Evolutionary conservation across 2,329 filamentous ascomycete species (phyloP).

Genomic region (Chaetomiaceae sp.): DNA sequence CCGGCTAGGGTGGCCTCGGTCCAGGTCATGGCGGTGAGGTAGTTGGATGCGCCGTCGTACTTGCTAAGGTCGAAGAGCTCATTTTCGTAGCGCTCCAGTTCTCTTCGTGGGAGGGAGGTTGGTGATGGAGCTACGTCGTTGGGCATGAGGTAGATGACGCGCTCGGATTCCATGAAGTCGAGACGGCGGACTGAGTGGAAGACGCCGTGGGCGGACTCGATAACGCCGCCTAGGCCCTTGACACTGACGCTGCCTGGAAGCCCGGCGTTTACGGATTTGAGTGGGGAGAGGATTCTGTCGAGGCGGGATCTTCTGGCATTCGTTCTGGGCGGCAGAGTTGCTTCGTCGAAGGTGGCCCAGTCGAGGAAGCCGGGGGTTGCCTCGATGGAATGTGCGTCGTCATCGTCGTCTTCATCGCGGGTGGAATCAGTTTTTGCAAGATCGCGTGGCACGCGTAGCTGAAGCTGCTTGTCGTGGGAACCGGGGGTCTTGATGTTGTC

Average conservation of each 20-base stretch:
- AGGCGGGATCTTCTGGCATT: slow-evolving; percentile 18
- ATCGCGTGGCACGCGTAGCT: neutral
- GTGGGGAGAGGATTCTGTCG: slow-evolving; percentile 16
- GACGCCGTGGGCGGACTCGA: slow-evolving; percentile 20
- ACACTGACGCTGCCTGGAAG: slow-evolving; percentile 19
- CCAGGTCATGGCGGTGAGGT: slow-evolving; percentile 22
- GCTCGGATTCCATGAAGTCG: slow-evolving; percentile 21
- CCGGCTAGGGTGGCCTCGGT: slow-evolving; percentile 17
- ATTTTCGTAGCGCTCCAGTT: slow-evolving; percentile 21
- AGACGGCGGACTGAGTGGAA: slow-evolving; percentile 20
- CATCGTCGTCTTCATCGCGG: neutral
- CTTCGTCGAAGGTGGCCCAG: slow-evolving; percentile 18
- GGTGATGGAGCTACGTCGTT: neutral
- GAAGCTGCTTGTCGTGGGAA: slow-evolving; percentile 6
- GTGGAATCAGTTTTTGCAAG: neutral
- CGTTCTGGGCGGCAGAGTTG: slow-evolving; percentile 13
- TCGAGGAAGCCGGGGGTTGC: slow-evolving; percentile 15
- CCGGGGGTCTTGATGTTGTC: too few species aligned
- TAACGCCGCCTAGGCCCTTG: slow-evolving; percentile 20
- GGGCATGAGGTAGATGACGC: slow-evolving; percentile 11
- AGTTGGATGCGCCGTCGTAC: slow-evolving; percentile 19
- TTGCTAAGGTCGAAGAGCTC: slow-evolving; percentile 24
- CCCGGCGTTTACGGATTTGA: slow-evolving; percentile 18
- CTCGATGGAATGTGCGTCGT: too few species aligned
- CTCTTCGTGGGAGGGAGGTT: slow-evolving; percentile 7